These are phyloP conservation scores for Clonostachys byssicola DNA, from an alignment of 2,329 filamentous ascomycete species.

Conservation along the genomic window DNA sequence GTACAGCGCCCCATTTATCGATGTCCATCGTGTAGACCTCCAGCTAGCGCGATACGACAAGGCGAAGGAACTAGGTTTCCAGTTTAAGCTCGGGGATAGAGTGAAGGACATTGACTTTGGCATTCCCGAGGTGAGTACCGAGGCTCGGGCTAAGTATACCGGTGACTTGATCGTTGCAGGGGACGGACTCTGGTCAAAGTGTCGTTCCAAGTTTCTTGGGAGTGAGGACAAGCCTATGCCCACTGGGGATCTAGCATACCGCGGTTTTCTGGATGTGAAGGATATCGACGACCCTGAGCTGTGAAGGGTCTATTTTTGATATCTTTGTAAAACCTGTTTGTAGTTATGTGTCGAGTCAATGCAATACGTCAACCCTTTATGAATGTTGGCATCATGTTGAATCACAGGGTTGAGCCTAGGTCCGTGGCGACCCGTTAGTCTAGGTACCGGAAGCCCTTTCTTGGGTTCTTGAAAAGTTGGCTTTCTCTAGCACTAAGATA, in stretches of 20 bases:
- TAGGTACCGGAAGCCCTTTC: too few species aligned
- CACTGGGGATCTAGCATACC: slow-evolving; percentile 63
- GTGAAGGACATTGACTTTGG: slow-evolving; percentile 35
- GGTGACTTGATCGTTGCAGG: slow-evolving; percentile 59
- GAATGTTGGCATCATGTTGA: too few species aligned
- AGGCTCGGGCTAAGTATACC: slow-evolving; percentile 13
- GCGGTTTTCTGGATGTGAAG: slow-evolving; percentile 50
- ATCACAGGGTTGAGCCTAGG: too few species aligned
- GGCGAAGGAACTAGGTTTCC: slow-evolving; percentile 42
- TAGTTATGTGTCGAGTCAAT: too few species aligned
- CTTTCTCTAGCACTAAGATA: too few species aligned
- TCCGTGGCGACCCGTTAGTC: too few species aligned
- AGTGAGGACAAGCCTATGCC: slow-evolving; percentile 42
- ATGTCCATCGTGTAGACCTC: slow-evolving; percentile 59
- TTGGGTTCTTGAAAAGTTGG: too few species aligned
- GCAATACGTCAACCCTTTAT: too few species aligned
- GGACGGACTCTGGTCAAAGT: slow-evolving; percentile 60
- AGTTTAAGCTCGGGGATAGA: not conserved
- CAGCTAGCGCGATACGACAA: slow-evolving; percentile 47
- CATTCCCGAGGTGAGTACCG: slow-evolving; percentile 30
- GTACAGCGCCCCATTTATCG: slow-evolving; percentile 53
- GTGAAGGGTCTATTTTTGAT: too few species aligned
- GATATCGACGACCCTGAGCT: slow-evolving; percentile 47
- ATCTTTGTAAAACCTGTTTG: too few species aligned
- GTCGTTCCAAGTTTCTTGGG: slow-evolving; percentile 42